phyloP scores from a whole-genome alignment of 768 basidiomycete species.

The Tephrocybe sp. region DNA sequence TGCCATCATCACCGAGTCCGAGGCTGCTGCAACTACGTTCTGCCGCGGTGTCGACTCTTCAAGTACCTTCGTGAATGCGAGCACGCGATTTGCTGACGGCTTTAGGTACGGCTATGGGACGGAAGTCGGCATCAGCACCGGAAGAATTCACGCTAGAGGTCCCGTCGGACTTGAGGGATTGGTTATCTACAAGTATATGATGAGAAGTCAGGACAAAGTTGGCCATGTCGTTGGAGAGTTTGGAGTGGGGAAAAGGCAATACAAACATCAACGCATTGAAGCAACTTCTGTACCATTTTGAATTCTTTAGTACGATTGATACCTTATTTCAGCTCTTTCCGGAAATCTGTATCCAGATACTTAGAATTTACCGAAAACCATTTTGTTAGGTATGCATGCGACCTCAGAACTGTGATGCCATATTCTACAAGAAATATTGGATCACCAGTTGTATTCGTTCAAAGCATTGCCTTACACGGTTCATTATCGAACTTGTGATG shows the following conservation, averaged over 20 bases:
- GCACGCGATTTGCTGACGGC: constrained; percentile 95
- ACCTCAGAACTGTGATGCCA: too few relatives aligned
- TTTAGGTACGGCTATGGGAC: constrained; percentile 97
- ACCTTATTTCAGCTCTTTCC: neutral
- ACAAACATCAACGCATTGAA: constrained; percentile 57
- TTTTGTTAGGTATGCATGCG: too few relatives aligned
- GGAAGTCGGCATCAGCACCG: constrained; percentile 97
- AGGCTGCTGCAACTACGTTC: constrained; percentile 63
- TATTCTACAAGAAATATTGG: too few relatives aligned
- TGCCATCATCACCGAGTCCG: constrained; percentile 82
- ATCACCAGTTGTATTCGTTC: too few relatives aligned
- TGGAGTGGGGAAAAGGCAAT: constrained; percentile 71
- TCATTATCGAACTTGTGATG: too few relatives aligned
- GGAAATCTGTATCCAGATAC: too few relatives aligned
- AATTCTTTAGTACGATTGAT: neutral
- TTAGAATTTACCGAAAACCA: too few relatives aligned
- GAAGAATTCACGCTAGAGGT: constrained; percentile 93
- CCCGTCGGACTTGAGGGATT: constrained; percentile 94
- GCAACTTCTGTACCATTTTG: constrained; percentile 47
- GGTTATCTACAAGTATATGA: constrained; percentile 94
- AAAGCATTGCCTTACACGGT: neutral
- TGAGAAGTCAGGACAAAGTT: constrained; percentile 66
- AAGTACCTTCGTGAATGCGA: constrained; percentile 92
- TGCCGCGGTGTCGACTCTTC: constrained; percentile 89
- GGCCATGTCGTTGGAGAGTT: constrained; percentile 92